A percentile compares a stretch with the other conserved stretches of the same genome.
Evolutionary conservation across 177 flowering plant genomes (phyloP).

Genomic region (Vitis hybrid): DNA sequence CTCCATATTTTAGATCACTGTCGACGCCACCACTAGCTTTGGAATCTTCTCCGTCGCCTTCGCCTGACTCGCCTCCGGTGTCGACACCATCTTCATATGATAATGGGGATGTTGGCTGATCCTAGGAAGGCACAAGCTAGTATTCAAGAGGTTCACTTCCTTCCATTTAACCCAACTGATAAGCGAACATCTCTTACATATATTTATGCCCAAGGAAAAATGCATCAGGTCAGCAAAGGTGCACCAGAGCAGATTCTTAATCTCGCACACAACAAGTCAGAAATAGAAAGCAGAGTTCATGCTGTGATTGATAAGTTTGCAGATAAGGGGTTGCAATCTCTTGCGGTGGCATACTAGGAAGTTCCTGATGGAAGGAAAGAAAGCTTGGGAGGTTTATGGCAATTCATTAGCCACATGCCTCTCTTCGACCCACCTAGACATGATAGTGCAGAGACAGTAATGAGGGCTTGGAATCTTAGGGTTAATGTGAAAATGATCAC

Average conservation of each 20-base stretch:
- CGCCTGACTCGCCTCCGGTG: conserved; percentile 24
- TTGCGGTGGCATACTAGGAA: conserved; percentile 57
- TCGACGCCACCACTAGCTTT: not conserved
- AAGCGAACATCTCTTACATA: conserved; percentile 63
- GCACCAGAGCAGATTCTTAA: conserved; percentile 64
- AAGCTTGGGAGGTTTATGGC: conserved; percentile 56
- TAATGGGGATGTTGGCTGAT: conserved; percentile 71
- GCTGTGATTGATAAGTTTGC: conserved; percentile 52
- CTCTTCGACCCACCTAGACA: conserved; percentile 67
- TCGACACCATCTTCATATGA: conserved; percentile 24
- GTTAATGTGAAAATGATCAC: conserved; percentile 66
- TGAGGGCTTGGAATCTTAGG: conserved; percentile 58
- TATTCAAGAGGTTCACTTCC: conserved; percentile 58
- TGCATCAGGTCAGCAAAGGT: conserved; percentile 66
- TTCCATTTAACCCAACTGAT: conserved; percentile 54
- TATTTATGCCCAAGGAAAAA: conserved; percentile 43
- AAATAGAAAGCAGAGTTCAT: conserved; percentile 54
- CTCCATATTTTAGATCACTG: not conserved
- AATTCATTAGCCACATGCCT: conserved; percentile 54
- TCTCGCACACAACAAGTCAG: conserved; percentile 49
- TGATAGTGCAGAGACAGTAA: conserved; percentile 62
- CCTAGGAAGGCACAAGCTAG: conserved; percentile 59
- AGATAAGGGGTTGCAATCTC: conserved; percentile 56
- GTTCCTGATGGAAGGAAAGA: conserved; percentile 56
- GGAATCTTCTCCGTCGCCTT: not conserved